Conservation (phyloP, 768 basidiomycete species). For the Xanthoconium stramineum region DNA sequence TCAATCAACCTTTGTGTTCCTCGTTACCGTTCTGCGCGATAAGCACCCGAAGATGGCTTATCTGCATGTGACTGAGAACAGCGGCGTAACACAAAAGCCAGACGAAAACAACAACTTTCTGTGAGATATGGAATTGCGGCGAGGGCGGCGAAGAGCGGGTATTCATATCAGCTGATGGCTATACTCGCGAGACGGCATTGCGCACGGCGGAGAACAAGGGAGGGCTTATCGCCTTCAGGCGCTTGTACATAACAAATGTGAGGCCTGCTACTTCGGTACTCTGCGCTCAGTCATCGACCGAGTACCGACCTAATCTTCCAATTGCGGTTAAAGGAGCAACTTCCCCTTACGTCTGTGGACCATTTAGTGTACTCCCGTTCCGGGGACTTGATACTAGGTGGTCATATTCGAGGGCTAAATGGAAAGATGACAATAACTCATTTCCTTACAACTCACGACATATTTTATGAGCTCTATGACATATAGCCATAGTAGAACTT, state of each 20-base stretch:
- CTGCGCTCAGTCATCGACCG: neutral
- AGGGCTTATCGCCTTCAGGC: neutral
- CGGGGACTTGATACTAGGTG: neutral
- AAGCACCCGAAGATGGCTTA: neutral
- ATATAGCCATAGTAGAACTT: too few relatives aligned
- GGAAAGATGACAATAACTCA: too few relatives aligned
- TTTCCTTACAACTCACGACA: too few relatives aligned
- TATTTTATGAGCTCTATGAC: too few relatives aligned
- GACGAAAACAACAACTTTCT: too few relatives aligned
- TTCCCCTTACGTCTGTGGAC: conserved; percentile 12
- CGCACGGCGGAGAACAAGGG: neutral
- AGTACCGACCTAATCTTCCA: conserved; percentile 32
- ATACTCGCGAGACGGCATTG: too few relatives aligned
- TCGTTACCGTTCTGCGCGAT: neutral
- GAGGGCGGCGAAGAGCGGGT: neutral
- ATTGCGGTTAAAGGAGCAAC: conserved; percentile 20
- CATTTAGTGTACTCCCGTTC: neutral
- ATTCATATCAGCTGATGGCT: neutral
- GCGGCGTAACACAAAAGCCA: too few relatives aligned
- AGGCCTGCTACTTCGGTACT: too few relatives aligned
- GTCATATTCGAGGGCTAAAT: neutral
- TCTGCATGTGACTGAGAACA: neutral
- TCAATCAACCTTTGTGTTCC: neutral
- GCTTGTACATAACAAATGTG: neutral
- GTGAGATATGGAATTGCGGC: too few relatives aligned